Base-by-base conservation (phyloP, 1,284 basidiomycete species). In the Neolentinus lepideus region DNA sequence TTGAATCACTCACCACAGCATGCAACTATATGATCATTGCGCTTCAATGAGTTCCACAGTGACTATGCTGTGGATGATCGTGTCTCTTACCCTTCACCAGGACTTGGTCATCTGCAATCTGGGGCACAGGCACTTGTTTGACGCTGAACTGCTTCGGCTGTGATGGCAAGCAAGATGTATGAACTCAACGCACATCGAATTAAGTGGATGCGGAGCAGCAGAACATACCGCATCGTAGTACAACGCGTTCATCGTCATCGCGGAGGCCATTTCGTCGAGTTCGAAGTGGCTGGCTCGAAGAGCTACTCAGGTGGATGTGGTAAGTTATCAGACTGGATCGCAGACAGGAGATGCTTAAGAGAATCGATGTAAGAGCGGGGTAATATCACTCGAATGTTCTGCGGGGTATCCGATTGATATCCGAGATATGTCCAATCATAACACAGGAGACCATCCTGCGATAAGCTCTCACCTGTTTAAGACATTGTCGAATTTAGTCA, bases 221-320 rank as follows among this genome's bases (percentile, higher is more conserved):
- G 51, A 57, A 38, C 57, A 56, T 56, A 60, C 56, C 59, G 43
- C 36, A 48, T 57, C 16, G 51, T 33, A 50, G n/a, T 52, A 22
- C 22, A 35, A 21, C 8, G 43, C 24, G 16, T 47, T 53, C 35
- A 43, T 48, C 16, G 29, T 31, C 29, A 12, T 31, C 12, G 29
- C 4, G 6, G 29, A 31, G 4, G 29, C 29, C 29, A 31, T 31
- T 12, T n/a, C n/a, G n/a, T n/a, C n/a, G n/a, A n/a, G n/a, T n/a
- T n/a, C n/a, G n/a, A n/a, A n/a, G n/a, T n/a, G n/a, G n/a, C n/a
- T n/a, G n/a, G n/a, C 29, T 31, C 6, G 29, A 31, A 31, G 29
- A 31, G 29, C 29, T 31, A n/a, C n/a, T 31, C 6, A 12, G 29
- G 29, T 12, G 29, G 12, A 31, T 12, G 29, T 12, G n/a, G 29